phyloP scores from a whole-genome alignment of 176 grass and related monocot genomes.

The Musa beccarii region DNA sequence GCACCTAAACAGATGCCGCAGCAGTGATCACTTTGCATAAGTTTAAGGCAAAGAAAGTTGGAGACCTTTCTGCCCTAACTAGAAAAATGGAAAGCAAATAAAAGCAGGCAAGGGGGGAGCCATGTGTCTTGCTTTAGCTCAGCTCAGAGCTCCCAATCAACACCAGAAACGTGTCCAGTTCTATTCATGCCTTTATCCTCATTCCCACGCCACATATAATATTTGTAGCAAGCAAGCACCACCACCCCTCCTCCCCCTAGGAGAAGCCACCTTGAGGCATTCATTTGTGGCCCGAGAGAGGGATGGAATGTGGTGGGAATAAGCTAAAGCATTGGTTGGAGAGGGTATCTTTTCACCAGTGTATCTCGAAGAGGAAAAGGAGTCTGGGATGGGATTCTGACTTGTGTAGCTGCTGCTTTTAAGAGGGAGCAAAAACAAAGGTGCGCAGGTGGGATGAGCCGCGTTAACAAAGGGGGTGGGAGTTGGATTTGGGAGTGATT shows the following conservation, averaged over 20 bases:
- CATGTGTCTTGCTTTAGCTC: background rate
- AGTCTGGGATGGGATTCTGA: background rate
- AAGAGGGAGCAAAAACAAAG: background rate
- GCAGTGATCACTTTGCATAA: background rate
- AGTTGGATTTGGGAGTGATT: background rate
- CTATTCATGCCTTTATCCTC: background rate
- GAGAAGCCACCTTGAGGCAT: background rate
- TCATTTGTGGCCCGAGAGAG: background rate
- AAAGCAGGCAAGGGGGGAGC: background rate
- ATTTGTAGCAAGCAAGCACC: background rate
- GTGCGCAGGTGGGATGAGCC: background rate
- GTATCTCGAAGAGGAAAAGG: background rate
- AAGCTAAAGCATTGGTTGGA: background rate
- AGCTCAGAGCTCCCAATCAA: background rate
- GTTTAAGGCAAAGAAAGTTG: background rate
- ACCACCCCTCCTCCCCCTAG: background rate
- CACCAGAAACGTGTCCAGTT: slow-evolving; percentile 9
- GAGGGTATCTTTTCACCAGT: background rate
- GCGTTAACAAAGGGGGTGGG: background rate
- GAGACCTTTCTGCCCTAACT: background rate
- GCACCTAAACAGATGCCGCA: no score
- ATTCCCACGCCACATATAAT: slow-evolving; percentile 1
- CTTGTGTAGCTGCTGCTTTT: slow-evolving; percentile 5
- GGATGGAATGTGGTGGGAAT: background rate
- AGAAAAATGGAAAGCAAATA: background rate